Evolutionary conservation across 2,329 filamentous ascomycete species (phyloP), one percentile per base, ranked within the genome.

Genomic region (Xylaria sp.): DNA sequence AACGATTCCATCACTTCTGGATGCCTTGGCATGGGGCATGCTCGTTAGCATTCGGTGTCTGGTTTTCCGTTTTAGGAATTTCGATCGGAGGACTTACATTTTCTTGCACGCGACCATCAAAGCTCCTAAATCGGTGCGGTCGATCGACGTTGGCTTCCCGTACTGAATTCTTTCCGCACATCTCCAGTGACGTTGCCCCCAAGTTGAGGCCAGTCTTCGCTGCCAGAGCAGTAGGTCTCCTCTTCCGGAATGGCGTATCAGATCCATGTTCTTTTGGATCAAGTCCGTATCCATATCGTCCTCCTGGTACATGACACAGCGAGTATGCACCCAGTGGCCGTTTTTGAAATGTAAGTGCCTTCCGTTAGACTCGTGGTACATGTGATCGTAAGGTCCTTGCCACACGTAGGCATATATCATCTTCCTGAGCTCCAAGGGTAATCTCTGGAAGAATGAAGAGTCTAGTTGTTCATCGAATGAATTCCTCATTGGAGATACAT

Each of bases 351-450:
- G 65, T 17, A 73, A 48, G 55, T 73, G 72, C 17, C 71, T 66
- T 1, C 71, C 70, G 27, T 66, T 64, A 3, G 62, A 54, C 4
- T 65, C 51, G 27, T 73, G 68, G 43, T 73, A 73, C 53, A 67
- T 67, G 55, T 72, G 54, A 52, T 71, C 72, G 51, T 70, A 63
- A 6, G 58, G 44, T 3, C 66, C 66, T 8, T 35, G 46, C 71
- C 71, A 73, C 38, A 71, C 63, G 29, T 71, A 66, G 31, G 60
- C 57, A 51, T 73, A 73, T 47, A 77, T 71, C 62, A 70, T 70
- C 48, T 68, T 71, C 17, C 76, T 71, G 6, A 78, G 69, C 63
- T 77, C 75, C 8, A 71, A 61, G 8, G 76, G 75, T 1, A 78
- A 65, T 27, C 66, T 68, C 47, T 68, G 70, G 56, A 76, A 73